These are phyloP conservation scores for Dioszegia aurantiaca DNA, from an alignment of 768 basidiomycete genomes.

Conservation along the genomic window DNA sequence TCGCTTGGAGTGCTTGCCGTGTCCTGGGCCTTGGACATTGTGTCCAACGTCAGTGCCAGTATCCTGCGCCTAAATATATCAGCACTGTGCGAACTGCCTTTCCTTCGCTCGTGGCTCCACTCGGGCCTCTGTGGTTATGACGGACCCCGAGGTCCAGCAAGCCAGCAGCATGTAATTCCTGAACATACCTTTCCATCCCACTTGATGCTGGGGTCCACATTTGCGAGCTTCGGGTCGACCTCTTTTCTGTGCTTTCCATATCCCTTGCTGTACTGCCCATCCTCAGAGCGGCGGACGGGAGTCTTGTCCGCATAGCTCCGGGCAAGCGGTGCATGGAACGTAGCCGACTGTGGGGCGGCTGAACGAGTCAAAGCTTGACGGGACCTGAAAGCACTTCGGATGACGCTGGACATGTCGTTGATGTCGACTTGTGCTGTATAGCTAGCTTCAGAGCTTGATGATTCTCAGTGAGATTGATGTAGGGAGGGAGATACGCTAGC, in stretches of 20 bases:
- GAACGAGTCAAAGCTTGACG: no score
- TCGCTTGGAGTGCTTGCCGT: slow-evolving; percentile 51
- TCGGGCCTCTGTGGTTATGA: no score
- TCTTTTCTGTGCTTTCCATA: slow-evolving; percentile 38
- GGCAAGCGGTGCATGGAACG: background rate
- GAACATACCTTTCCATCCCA: slow-evolving; percentile 6
- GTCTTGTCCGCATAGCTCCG: background rate
- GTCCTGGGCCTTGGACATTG: slow-evolving; percentile 45
- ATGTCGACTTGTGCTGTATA: no score
- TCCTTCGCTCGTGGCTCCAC: no score
- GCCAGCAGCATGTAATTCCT: no score
- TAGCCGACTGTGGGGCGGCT: background rate
- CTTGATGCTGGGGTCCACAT: slow-evolving; percentile 37
- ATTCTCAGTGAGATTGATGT: no score
- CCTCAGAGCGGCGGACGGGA: background rate
- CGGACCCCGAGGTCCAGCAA: no score
- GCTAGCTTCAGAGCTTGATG: no score
- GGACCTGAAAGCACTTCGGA: no score
- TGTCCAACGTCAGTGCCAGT: slow-evolving; percentile 41
- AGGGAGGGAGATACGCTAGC: no score
- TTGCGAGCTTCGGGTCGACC: slow-evolving; percentile 41
- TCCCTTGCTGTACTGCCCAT: slow-evolving; percentile 1
- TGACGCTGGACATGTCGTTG: no score
- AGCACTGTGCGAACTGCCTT: no score
- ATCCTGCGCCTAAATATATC: background rate